Base-by-base conservation (phyloP, 139 green algal genomes). In the Coelastrella sp. region DNA sequence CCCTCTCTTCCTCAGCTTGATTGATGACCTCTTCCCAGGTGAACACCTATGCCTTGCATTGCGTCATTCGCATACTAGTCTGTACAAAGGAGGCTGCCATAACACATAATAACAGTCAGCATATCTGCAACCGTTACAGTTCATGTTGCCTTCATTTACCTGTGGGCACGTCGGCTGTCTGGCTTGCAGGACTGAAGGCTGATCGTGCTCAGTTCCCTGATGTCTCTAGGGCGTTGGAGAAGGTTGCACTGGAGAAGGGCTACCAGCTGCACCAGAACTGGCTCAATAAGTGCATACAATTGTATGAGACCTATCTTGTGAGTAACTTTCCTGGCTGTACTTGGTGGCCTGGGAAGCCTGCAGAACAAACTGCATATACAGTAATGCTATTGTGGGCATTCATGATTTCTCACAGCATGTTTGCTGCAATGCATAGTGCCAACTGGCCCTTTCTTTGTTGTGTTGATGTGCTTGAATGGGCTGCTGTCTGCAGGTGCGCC, bases 251-350 rank as follows among this genome's bases (percentile, higher is more conserved):
- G 72, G 93, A 96, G 89, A 92, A 92, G 27, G 93, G 93, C 24
- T 90, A 96, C 76, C 97, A 99, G 94, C 75, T 95, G 85, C 96
- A 99, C 91, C 83, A 90, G 12, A 93, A 93, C 22, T 99, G 97
- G 97, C 88, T 99, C 20, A 96, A 97, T 92, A 99, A 99, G 94
- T 98, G 96, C 95, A 97, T 99, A 75, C 96, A 99, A 95, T 94
- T 99, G 91, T 99, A 99, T 92, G 97, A 99, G 92, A 99, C 97
- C 8, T 98, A 97, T 92, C 92, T 98, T 25, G 97, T 99, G 84
- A 95, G 79, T 57, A 19, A 22, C 20, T n/a, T 22, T 15, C 7
- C 9, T 7, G n/a, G 25, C 73, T 57, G n/a, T 24, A 79, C 6
- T 11, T 56, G 22, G 63, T 72, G 12, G 15, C 63, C 63, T 22